Evolutionary conservation across 1,139 yeast species (phyloP).

Genomic region (Diutina sp.): DNA sequence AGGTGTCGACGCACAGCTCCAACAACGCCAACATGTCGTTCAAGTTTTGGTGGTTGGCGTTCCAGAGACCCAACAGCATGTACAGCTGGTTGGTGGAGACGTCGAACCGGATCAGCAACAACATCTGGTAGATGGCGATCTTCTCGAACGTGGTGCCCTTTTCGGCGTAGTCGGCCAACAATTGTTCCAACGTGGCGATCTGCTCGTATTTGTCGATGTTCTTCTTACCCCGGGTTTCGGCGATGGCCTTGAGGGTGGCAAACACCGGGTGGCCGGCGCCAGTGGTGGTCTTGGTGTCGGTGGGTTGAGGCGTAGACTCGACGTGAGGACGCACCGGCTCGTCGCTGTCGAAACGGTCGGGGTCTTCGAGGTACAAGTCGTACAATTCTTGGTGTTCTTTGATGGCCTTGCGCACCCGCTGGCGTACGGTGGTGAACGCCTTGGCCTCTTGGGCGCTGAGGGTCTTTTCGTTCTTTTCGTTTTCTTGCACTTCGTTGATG

Average conservation of each 20-base stretch:
- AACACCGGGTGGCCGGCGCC: slow-evolving; percentile 33
- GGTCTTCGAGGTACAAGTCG: slow-evolving; percentile 51
- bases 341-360: slow-evolving; percentile 58
- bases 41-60: slow-evolving; percentile 51
- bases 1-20: slow-evolving; percentile 44
- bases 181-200: slow-evolving; percentile 53
- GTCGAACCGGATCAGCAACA: slow-evolving; percentile 85
- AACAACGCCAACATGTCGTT: slow-evolving; percentile 50
- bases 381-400: slow-evolving; percentile 54
- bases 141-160: slow-evolving; percentile 46
- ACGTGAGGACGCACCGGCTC: slow-evolving; percentile 17
- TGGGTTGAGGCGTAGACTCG: slow-evolving; percentile 7
- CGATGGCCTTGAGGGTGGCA: slow-evolving; percentile 57
- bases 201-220: slow-evolving; percentile 80
- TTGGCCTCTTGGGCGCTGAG: slow-evolving; percentile 76
- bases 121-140: slow-evolving; percentile 66
- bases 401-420: slow-evolving; percentile 72
- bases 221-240: slow-evolving; percentile 93
- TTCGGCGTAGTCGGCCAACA: slow-evolving; percentile 33
- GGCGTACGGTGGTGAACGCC: slow-evolving; percentile 80
- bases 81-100: slow-evolving; percentile 51
- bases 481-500: slow-evolving; percentile 39
- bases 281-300: slow-evolving; percentile 4
- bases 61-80: slow-evolving; percentile 82
- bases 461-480: slow-evolving; percentile 49